Conservation (phyloP, 1,284 basidiomycete genomes). For the Cutaneotrichosporon sp. region DNA sequence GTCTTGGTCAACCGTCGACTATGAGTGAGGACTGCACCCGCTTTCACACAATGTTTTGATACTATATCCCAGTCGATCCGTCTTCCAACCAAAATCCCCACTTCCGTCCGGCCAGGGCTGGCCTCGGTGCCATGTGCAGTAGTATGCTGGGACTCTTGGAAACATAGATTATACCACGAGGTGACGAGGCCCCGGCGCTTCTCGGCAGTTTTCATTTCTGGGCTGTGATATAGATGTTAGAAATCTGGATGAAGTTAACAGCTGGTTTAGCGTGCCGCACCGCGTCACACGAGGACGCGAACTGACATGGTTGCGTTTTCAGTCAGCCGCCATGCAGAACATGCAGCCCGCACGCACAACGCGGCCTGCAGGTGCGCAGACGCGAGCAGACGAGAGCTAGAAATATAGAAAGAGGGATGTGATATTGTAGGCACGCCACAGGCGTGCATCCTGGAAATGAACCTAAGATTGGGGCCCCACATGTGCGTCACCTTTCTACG, state of each 20-base stretch:
- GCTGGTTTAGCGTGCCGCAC: too few relatives aligned
- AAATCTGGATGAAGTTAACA: not conserved
- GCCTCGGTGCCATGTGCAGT: not conserved
- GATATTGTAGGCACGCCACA: not conserved
- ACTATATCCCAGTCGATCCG: not conserved
- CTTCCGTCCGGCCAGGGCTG: not conserved
- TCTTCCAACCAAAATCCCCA: not conserved
- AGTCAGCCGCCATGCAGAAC: too few relatives aligned
- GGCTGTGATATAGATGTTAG: not conserved
- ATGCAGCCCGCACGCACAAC: too few relatives aligned
- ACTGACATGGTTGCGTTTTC: too few relatives aligned
- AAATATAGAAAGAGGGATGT: too few relatives aligned
- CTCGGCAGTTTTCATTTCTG: not conserved
- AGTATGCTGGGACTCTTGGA: not conserved
- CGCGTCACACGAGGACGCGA: too few relatives aligned
- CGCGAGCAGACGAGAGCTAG: too few relatives aligned
- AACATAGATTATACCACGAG: too few relatives aligned
- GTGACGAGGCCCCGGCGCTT: too few relatives aligned
- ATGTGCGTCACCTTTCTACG: not conserved
- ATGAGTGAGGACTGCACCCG: not conserved
- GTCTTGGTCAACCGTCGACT: not conserved
- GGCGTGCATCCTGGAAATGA: not conserved
- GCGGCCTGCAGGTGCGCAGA: not conserved
- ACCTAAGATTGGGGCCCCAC: not conserved
- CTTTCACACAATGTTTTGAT: not conserved